These are phyloP conservation scores for Aspergillus kassunensis DNA, from an alignment of 495 filamentous ascomycete species.

Conservation along the genomic window DNA sequence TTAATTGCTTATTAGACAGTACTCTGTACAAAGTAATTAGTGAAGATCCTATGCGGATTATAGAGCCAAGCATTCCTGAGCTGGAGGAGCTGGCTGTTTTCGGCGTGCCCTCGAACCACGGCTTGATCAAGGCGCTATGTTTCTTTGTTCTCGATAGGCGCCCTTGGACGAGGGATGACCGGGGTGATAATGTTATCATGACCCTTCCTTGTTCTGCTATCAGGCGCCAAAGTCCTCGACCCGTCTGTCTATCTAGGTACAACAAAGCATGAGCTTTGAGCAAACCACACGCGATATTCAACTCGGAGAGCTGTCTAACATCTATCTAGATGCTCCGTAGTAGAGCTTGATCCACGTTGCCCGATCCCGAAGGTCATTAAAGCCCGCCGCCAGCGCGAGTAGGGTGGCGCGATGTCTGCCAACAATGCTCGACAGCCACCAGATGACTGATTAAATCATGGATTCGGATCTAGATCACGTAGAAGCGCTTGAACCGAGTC, in stretches of 20 bases:
- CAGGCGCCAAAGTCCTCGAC: neutral
- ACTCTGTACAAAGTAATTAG: neutral
- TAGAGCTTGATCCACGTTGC: no score
- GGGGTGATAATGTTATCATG: neutral
- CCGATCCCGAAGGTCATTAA: no score
- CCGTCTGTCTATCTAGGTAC: neutral
- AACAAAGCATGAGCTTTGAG: neutral
- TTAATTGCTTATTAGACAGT: no score
- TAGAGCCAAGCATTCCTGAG: neutral
- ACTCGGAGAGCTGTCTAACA: neutral
- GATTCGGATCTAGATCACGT: slow-evolving; percentile 2
- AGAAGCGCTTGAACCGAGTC: neutral
- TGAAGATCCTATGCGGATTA: neutral
- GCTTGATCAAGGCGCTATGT: neutral
- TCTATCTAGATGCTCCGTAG: neutral
- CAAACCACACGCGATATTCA: neutral
- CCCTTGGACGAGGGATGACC: neutral
- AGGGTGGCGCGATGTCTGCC: neutral
- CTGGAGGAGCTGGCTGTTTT: neutral
- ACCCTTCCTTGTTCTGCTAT: neutral
- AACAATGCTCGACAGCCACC: slow-evolving; percentile 3
- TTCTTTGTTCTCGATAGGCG: neutral
- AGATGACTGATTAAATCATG: neutral
- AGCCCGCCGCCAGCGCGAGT: neutral
- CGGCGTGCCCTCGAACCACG: neutral